Evolutionary conservation across 805 yeast species (phyloP), one percentile per base, ranked within the genome.

Genomic region (Pichia occidentalis): DNA sequence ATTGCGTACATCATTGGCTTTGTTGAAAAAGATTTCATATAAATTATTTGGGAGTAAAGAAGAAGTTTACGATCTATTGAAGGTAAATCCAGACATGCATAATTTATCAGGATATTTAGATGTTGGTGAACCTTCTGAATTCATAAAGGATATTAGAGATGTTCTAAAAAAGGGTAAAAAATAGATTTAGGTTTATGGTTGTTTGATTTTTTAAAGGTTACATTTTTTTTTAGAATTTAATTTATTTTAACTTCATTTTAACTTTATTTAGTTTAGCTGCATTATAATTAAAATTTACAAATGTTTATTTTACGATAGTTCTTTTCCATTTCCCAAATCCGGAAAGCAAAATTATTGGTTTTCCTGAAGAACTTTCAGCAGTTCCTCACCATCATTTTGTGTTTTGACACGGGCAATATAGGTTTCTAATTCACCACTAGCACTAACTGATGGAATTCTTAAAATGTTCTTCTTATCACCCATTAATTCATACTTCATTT

Each of bases 341-440:
- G n/a, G n/a, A n/a, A n/a, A n/a, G n/a, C n/a, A n/a, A 2, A 24
- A 21, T 26, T 39, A 37, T 44, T 55, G 59, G 32, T 54, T 48
- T 12, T 40, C 37, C 32, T 49, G 40, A 25, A 61, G 49, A 10
- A 50, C 48, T 7, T 55, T 56, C 20, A 70, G 52, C 40, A 84
- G 63, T 37, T 70, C 74, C 26, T 65, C 61, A 14, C 80, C 92
- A 56, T 80, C 90, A 4, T 63, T 72, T n/a, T 72, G 68, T 0
- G 86, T 77, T 63, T 88, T 90, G 30, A 90, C 94, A 50, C 75
- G 77, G 16, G 82, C 65, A 34, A 86, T 65, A 54, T 75, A 88
- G 1, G 87, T 80, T 24, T 73, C 77, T 34, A 87, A 65, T 29
- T 67, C 60, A 19, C 79, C 80, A 6, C 67, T 73, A 2, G 67